These are phyloP conservation scores for Schwanniomyces yamadae DNA, from an alignment of 805 yeast species.

Conservation along the genomic window DNA sequence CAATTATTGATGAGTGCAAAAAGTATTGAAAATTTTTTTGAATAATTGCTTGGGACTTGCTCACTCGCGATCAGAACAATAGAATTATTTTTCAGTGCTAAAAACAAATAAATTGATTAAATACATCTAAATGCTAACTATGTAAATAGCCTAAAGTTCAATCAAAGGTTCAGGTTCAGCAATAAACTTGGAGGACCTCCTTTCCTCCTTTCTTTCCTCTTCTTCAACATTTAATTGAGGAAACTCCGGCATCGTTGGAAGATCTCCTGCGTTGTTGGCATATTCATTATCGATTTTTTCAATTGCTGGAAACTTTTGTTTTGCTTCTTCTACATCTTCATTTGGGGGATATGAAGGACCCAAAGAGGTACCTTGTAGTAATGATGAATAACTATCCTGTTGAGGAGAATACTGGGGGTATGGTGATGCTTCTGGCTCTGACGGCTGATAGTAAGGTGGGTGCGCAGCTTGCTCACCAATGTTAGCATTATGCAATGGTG, in stretches of 20 bases:
- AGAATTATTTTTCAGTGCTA: background rate
- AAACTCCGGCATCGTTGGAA: slow-evolving; percentile 5
- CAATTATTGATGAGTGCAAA: background rate
- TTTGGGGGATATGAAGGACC: background rate
- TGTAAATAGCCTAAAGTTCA: slow-evolving; percentile 25
- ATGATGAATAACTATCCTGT: background rate
- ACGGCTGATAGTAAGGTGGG: background rate
- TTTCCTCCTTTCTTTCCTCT: slow-evolving; percentile 4
- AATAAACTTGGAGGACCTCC: slow-evolving; percentile 7
- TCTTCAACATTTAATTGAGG: slow-evolving; percentile 4
- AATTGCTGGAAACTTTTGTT: slow-evolving; percentile 10
- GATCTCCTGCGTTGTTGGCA: background rate
- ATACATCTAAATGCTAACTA: background rate
- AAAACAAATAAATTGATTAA: background rate
- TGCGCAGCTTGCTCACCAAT: background rate
- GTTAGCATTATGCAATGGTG: too few relatives aligned
- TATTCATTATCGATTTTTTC: slow-evolving; percentile 6
- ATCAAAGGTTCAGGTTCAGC: slow-evolving; percentile 43
- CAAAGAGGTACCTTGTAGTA: background rate
- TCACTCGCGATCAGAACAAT: too few relatives aligned
- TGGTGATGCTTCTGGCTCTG: background rate
- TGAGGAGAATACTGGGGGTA: background rate
- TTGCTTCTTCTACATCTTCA: slow-evolving; percentile 6
- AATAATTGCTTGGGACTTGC: too few relatives aligned
- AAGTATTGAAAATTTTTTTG: background rate